Base-by-base conservation (phyloP, 768 basidiomycete species). In the Boletus rufocinnamomeus region DNA sequence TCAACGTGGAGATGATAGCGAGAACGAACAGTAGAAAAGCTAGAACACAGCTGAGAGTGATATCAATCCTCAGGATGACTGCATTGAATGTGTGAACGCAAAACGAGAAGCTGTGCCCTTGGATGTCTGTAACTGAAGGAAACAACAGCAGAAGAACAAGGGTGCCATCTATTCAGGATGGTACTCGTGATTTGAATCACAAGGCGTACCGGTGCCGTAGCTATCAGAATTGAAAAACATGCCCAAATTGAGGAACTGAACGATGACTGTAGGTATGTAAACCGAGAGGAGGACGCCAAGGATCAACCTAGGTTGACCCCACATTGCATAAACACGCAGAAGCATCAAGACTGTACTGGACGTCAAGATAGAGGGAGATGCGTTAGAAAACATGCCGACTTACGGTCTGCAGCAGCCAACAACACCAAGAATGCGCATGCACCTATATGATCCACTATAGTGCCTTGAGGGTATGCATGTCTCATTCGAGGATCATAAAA, bases 291-390 rank as follows among this genome's bases (percentile, higher is more conserved):
- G 56, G 41, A 46, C 8, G 2, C 30, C 2, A 4, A 62, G 46
- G 10, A 62, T 25, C 19, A 16, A 37, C 44, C 2, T 62, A 0
- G 61, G 59, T 28, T 38, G 50, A 30, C n/a, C 1, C 45, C 43
- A 62, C 35, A 56, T 40, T 14, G 53, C 34, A 30, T 59, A 59
- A 3, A 61, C 57, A 6, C 60, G 60, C 6, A 59, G 38, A 11
- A 59, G 17, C 58, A 62, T 62, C 32, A 60, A 21, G 13, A 56
- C 58, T 61, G 17, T 4, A 17, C 16, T 13, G 1, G 19, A 28
- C 2, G 14, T 38, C 14, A 37, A 1, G 3, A 44, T 6, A 10
- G 21, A 10, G 4, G 27, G 27, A 19, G 27, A 47, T 19, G 5
- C 9, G 10, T 28, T n/a, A 28, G 27, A 47, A 28, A 28, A 10